Evolutionary conservation across 2,329 filamentous ascomycete genomes (phyloP).

Genomic region (Hymenotorrendiella dingleyae): DNA sequence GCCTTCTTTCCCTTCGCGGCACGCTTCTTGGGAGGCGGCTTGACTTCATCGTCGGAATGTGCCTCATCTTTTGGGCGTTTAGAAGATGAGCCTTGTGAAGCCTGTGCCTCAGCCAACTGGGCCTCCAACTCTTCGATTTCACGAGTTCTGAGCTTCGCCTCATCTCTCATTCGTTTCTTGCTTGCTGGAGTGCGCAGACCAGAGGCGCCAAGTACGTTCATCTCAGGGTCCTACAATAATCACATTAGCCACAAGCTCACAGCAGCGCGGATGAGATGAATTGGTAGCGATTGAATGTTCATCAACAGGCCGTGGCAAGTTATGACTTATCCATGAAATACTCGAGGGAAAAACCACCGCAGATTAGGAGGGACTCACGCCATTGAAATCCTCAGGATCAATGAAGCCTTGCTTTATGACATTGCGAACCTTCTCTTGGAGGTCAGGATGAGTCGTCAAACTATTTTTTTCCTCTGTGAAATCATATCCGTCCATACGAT

Average conservation of each 20-base stretch:
- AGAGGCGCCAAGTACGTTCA: conserved; percentile 28
- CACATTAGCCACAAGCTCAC: too few relatives aligned
- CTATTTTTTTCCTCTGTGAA: conserved; percentile 62
- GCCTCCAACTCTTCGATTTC: conserved; percentile 15
- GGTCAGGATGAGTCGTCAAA: conserved; percentile 43
- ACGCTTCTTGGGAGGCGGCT: not conserved
- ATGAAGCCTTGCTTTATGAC: conserved; percentile 75
- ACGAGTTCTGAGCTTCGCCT: conserved; percentile 10
- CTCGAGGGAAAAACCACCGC: not conserved
- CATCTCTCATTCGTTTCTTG: conserved; percentile 21
- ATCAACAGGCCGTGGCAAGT: too few relatives aligned
- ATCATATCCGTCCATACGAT: conserved; percentile 59
- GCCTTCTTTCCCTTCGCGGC: conserved; percentile 11
- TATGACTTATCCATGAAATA: not conserved
- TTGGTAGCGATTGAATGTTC: too few relatives aligned
- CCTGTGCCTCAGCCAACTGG: conserved; percentile 11
- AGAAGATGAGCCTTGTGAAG: conserved; percentile 5
- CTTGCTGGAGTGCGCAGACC: conserved; percentile 21
- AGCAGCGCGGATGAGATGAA: too few relatives aligned
- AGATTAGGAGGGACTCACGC: conserved; percentile 51
- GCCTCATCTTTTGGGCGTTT: conserved; percentile 9
- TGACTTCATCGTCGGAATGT: conserved; percentile 6
- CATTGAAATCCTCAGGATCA: conserved; percentile 80
- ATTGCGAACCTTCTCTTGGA: conserved; percentile 66
- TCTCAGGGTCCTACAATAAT: conserved; percentile 32